Conservation (phyloP, 805 yeast species). For the Sugiyamaella mastotermitis region DNA sequence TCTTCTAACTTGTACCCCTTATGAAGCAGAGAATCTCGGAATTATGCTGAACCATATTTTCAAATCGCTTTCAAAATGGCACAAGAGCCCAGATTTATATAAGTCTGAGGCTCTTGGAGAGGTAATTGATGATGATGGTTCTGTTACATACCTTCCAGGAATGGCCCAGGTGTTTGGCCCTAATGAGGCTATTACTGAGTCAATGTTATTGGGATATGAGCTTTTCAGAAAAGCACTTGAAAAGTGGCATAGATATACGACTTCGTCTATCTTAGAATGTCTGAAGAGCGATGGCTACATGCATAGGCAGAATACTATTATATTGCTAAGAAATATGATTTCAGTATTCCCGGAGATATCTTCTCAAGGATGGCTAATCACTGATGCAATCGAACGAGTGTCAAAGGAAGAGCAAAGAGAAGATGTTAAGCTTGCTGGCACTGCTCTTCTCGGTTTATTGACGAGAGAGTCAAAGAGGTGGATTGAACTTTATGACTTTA, state of each 20-base stretch:
- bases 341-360: slow-evolving; percentile 62
- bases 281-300: slow-evolving; percentile 55
- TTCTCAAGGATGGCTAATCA: slow-evolving; percentile 54
- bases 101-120: slow-evolving; percentile 25
- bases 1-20: slow-evolving; percentile 61
- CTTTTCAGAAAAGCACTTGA: slow-evolving; percentile 38
- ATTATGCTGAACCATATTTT: slow-evolving; percentile 59
- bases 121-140: slow-evolving; percentile 3
- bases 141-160: slow-evolving; percentile 20
- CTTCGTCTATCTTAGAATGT: slow-evolving; percentile 39
- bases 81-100: slow-evolving; percentile 35
- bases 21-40: slow-evolving; percentile 80
- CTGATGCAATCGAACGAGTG: slow-evolving; percentile 43
- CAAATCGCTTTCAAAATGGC: slow-evolving; percentile 39
- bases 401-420: slow-evolving; percentile 57
- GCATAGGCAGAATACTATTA: slow-evolving; percentile 74
- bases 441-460: slow-evolving; percentile 26
- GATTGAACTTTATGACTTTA: slow-evolving; percentile 25
- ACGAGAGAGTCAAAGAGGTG: slow-evolving; percentile 21
- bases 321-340: slow-evolving; percentile 61
- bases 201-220: slow-evolving; percentile 26
- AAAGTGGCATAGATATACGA: slow-evolving; percentile 50
- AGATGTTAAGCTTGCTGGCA: slow-evolving; percentile 73
- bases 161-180: slow-evolving; percentile 16
- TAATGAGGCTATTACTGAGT: slow-evolving; percentile 17